Evolutionary conservation across 768 basidiomycete species (phyloP).

Genomic region (Pleurotus giganteus): DNA sequence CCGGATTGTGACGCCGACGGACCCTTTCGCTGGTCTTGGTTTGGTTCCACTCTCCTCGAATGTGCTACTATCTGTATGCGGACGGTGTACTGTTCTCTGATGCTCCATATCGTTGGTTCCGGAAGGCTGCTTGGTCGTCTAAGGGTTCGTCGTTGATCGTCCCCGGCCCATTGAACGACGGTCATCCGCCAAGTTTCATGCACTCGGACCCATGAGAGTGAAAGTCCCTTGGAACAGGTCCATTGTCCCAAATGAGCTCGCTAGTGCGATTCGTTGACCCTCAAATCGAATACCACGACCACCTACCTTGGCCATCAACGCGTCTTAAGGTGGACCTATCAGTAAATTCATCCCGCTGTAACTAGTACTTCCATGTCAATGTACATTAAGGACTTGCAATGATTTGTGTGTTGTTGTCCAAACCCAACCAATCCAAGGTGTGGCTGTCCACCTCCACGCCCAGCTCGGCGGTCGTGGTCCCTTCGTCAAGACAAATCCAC

Average conservation of each 20-base stretch:
- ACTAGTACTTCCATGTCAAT: neutral
- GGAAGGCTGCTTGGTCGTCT: neutral
- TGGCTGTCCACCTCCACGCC: slow-evolving; percentile 44
- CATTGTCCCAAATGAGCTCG: too few species aligned
- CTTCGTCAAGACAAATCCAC: slow-evolving; percentile 58
- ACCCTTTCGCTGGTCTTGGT: slow-evolving; percentile 27
- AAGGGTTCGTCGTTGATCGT: slow-evolving; percentile 2
- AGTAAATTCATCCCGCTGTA: too few species aligned
- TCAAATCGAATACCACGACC: too few species aligned
- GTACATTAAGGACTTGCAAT: slow-evolving; percentile 20
- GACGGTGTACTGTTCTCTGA: slow-evolving; percentile 52
- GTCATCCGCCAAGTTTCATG: neutral
- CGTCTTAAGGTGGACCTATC: too few species aligned
- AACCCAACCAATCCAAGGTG: slow-evolving; percentile 69
- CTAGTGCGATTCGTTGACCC: too few species aligned
- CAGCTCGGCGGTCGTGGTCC: slow-evolving; percentile 41
- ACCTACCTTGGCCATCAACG: too few species aligned
- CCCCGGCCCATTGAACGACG: neutral
- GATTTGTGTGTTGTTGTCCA: slow-evolving; percentile 45
- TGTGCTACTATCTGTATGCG: slow-evolving; percentile 54
- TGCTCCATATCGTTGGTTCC: slow-evolving; percentile 40
- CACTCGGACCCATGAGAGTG: too few species aligned
- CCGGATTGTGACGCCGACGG: slow-evolving; percentile 17
- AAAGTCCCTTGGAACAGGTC: too few species aligned
- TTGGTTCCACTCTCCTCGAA: slow-evolving; percentile 43